A percentile compares a stretch with the other conserved stretches of the same genome.
Conservation (phyloP, 2,329 filamentous ascomycete species). For the Colletotrichum sp. region DNA sequence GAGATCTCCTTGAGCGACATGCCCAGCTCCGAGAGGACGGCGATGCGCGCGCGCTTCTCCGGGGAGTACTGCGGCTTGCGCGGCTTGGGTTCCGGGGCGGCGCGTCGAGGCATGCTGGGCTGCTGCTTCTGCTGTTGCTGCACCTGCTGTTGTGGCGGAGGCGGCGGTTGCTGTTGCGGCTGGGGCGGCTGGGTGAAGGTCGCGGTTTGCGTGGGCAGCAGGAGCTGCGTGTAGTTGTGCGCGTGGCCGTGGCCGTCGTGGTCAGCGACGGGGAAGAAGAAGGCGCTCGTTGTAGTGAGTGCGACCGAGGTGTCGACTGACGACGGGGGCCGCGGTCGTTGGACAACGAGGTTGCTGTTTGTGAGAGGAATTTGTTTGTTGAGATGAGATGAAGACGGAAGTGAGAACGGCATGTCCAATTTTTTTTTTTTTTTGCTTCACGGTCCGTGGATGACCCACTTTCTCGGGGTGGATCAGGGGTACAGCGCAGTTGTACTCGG, state of each 20-base stretch:
- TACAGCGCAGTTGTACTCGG: background rate
- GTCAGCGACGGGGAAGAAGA: background rate
- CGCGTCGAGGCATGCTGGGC: slow-evolving; percentile 16
- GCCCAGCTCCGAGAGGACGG: slow-evolving; percentile 18
- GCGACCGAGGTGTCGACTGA: background rate
- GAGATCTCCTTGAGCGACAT: slow-evolving; percentile 21
- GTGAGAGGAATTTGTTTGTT: background rate
- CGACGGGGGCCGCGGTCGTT: background rate
- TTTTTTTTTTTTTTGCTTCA: slow-evolving; percentile 12
- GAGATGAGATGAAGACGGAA: slow-evolving; percentile 1
- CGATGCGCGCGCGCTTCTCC: slow-evolving; percentile 21
- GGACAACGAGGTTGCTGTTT: background rate
- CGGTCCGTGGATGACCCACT: slow-evolving; percentile 13
- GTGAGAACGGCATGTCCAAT: background rate
- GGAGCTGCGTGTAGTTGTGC: background rate
- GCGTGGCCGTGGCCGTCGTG: background rate
- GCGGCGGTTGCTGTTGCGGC: background rate
- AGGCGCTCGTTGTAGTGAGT: background rate
- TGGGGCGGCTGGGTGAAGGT: background rate
- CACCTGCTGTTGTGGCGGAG: background rate
- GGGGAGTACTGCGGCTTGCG: slow-evolving; percentile 22
- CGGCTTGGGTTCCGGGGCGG: slow-evolving; percentile 17
- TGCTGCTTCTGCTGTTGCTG: background rate
- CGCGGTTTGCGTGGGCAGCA: background rate
- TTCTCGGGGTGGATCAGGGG: slow-evolving; percentile 22